These are phyloP conservation scores for Chrysosporium keratinophilum DNA, from an alignment of 2,329 filamentous ascomycete genomes.

Conservation along the genomic window DNA sequence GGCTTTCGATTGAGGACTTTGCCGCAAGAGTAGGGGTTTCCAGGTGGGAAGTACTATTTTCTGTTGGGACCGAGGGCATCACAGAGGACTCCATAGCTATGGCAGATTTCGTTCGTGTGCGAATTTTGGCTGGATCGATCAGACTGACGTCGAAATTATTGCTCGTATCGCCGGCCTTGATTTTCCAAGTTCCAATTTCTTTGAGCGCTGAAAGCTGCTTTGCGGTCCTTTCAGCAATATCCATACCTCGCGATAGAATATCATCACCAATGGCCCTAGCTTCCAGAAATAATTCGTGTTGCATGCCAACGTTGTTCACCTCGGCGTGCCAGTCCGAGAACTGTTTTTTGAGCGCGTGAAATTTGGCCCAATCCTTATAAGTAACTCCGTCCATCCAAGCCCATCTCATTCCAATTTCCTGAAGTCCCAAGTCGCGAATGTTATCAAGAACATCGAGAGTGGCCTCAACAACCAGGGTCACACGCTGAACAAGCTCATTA, in stretches of 20 bases:
- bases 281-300: constrained; percentile 58
- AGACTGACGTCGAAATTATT: constrained; percentile 60
- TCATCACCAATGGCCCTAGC: constrained; percentile 58
- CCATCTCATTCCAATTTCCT: constrained; percentile 88
- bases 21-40: neutral
- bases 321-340: constrained; percentile 78
- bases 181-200: constrained; percentile 75
- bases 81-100: neutral
- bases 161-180: constrained; percentile 59
- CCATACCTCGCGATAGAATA: constrained; percentile 71
- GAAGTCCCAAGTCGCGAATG: constrained; percentile 72
- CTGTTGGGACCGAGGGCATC: neutral
- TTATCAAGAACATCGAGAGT: constrained; percentile 74
- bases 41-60: neutral
- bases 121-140: constrained; percentile 9
- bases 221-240: constrained; percentile 64
- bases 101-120: neutral
- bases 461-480: constrained; percentile 63
- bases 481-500: constrained; percentile 54
- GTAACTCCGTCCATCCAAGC: constrained; percentile 92
- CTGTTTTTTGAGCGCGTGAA: constrained; percentile 73
- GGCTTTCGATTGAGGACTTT: neutral
- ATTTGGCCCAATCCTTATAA: constrained; percentile 95
- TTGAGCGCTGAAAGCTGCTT: constrained; percentile 71
- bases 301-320: constrained; percentile 63